Evolutionary conservation across 371 early-diverging fungal species (phyloP).

Genomic region (Mortierella sp.): DNA sequence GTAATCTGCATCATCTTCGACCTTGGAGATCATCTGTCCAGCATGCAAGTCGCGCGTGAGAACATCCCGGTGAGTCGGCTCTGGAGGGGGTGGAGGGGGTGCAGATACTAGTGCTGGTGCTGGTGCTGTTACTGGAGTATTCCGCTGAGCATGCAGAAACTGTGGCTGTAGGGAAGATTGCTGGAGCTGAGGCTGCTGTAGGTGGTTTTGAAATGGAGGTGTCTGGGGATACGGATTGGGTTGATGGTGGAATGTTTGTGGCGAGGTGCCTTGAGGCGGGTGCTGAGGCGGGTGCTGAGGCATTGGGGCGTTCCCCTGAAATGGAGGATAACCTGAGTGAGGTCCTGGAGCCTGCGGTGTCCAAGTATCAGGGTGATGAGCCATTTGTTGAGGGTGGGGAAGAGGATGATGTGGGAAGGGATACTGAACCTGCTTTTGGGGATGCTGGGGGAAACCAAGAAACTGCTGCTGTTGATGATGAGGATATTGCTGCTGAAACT

Average conservation of each 20-base stretch:
- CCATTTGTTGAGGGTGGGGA: conserved; percentile 6
- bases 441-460: conserved; percentile 5
- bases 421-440: conserved; percentile 15
- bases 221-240: neutral
- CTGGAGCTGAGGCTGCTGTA: neutral
- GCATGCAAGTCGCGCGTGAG: conserved; percentile 66
- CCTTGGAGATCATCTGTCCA: conserved; percentile 66
- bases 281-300: neutral
- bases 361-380: neutral
- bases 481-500: conserved; percentile 17
- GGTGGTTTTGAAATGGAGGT: neutral
- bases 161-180: neutral
- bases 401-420: conserved; percentile 19
- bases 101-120: neutral
- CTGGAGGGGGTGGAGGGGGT: conserved; percentile 24
- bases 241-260: neutral
- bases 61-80: conserved; percentile 39
- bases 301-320: neutral
- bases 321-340: neutral
- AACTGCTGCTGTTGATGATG: conserved; percentile 5
- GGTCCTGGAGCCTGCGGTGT: neutral
- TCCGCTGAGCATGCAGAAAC: neutral
- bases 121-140: neutral
- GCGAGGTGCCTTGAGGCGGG: neutral
- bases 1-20: conserved; percentile 61